Conservation (phyloP, 192 early-diverging fungal genomes). For the Physocladia obscura region DNA sequence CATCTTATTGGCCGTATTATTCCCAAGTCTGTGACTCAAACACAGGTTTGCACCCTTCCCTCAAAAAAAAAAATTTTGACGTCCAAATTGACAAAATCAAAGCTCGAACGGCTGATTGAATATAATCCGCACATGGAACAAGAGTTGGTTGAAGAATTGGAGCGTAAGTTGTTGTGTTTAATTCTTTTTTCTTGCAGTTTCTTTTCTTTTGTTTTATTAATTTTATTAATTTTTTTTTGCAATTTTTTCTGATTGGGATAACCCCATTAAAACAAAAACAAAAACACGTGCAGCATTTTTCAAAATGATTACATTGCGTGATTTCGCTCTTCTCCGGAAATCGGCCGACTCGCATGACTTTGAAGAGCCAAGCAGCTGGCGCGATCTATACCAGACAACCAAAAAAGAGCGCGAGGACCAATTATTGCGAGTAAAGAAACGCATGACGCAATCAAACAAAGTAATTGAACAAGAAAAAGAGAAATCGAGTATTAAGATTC, state of each 20-base stretch:
- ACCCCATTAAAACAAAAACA: too few species aligned
- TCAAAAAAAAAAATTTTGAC: not conserved
- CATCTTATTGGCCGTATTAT: slow-evolving; percentile 7
- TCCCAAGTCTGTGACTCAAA: slow-evolving; percentile 1
- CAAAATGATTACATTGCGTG: not conserved
- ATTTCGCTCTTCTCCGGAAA: slow-evolving; percentile 9
- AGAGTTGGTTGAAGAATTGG: slow-evolving; percentile 2
- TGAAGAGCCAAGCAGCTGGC: slow-evolving; percentile 8
- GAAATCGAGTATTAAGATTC: not conserved
- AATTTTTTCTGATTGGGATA: too few species aligned
- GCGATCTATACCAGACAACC: slow-evolving; percentile 7
- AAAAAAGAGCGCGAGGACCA: slow-evolving; percentile 17
- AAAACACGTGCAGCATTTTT: not conserved
- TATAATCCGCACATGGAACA: slow-evolving; percentile 27
- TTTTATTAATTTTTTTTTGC: too few species aligned
- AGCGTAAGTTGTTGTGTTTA: not conserved
- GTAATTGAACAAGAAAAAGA: not conserved
- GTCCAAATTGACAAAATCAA: not conserved
- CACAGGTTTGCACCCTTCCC: not conserved
- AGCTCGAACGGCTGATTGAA: slow-evolving; percentile 17
- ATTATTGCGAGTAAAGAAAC: not conserved
- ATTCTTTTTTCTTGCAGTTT: not conserved
- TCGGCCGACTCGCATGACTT: slow-evolving; percentile 4
- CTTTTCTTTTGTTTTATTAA: not conserved
- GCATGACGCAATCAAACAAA: slow-evolving; percentile 2